Conservation (phyloP, 257 asterid species). For the Catharanthus roseus region DNA sequence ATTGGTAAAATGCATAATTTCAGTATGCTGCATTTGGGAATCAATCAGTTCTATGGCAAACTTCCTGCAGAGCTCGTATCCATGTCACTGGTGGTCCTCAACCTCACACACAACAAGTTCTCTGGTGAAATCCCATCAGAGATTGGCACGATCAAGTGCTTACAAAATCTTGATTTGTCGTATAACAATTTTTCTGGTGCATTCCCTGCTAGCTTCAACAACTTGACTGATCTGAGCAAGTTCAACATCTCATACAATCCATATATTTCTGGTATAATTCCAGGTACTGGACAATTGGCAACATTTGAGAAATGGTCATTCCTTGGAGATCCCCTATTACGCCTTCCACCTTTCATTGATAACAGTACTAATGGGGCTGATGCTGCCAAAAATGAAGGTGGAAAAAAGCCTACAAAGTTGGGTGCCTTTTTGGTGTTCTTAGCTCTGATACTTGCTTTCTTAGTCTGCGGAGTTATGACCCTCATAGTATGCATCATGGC, state of each 20-base stretch:
- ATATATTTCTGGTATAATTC: constrained; percentile 52
- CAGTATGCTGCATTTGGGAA: constrained; percentile 72
- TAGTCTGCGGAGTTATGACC: constrained; percentile 53
- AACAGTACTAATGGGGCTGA: constrained; percentile 24
- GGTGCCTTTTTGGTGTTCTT: constrained; percentile 42
- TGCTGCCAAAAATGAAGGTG: constrained; percentile 5
- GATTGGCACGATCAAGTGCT: constrained; percentile 62
- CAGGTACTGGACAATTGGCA: constrained; percentile 61
- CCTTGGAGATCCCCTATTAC: constrained; percentile 60
- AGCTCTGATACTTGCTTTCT: constrained; percentile 45
- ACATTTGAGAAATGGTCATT: constrained; percentile 77
- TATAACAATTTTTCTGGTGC: constrained; percentile 67
- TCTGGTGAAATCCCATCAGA: constrained; percentile 60
- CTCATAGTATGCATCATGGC: constrained; percentile 47
- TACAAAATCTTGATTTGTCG: constrained; percentile 73
- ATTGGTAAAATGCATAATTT: constrained; percentile 68
- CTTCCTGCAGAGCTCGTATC: constrained; percentile 44
- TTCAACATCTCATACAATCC: constrained; percentile 87
- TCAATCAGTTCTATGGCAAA: constrained; percentile 44
- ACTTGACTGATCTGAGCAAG: constrained; percentile 56
- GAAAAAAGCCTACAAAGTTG: constrained; percentile 19
- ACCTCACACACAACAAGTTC: constrained; percentile 47
- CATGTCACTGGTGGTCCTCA: constrained; percentile 60
- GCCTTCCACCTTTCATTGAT: constrained; percentile 56
- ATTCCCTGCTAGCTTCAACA: constrained; percentile 56